Percentiles rank a stretch among this genome's conserved stretches.
Conservation (phyloP, 495 filamentous ascomycete species). For the Penicillium canariense region DNA sequence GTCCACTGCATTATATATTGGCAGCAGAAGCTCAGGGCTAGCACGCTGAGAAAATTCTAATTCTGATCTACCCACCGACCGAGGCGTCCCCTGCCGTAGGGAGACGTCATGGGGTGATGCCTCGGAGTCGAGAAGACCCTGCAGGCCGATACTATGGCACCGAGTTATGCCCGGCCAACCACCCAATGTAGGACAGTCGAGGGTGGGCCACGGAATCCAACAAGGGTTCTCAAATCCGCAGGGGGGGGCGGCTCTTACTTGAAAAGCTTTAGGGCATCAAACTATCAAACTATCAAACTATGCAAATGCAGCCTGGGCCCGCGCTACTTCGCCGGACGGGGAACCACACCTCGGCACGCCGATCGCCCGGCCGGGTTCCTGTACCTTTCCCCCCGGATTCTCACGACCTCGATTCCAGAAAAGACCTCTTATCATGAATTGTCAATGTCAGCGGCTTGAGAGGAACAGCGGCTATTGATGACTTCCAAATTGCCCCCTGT, state of each 20-base stretch:
- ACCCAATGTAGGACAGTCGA: conserved; percentile 7
- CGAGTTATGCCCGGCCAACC: conserved; percentile 5
- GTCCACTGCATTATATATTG: conserved; percentile 11
- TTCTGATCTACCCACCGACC: not conserved
- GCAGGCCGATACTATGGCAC: conserved; percentile 2
- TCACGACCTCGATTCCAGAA: not conserved
- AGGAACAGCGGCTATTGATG: not conserved
- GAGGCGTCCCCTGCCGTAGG: conserved; percentile 10
- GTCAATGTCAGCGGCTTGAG: too few relatives aligned
- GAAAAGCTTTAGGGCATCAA: conserved; percentile 2
- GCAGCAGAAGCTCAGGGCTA: not conserved
- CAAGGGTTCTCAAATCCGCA: not conserved
- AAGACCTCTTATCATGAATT: not conserved
- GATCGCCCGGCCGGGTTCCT: not conserved
- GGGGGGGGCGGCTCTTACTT: not conserved
- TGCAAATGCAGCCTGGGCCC: not conserved
- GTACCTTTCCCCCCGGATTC: conserved; percentile 3
- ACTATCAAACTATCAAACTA: too few relatives aligned
- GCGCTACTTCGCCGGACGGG: not conserved
- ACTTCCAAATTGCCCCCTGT: not conserved
- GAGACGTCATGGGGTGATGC: conserved; percentile 13
- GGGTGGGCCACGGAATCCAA: conserved; percentile 13
- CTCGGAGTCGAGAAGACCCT: conserved; percentile 11
- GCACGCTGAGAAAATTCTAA: conserved; percentile 2
- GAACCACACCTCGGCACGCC: conserved; percentile 12